Evolutionary conservation across 768 basidiomycete species (phyloP).

Genomic region (Tylopilus vinaceipallidus): DNA sequence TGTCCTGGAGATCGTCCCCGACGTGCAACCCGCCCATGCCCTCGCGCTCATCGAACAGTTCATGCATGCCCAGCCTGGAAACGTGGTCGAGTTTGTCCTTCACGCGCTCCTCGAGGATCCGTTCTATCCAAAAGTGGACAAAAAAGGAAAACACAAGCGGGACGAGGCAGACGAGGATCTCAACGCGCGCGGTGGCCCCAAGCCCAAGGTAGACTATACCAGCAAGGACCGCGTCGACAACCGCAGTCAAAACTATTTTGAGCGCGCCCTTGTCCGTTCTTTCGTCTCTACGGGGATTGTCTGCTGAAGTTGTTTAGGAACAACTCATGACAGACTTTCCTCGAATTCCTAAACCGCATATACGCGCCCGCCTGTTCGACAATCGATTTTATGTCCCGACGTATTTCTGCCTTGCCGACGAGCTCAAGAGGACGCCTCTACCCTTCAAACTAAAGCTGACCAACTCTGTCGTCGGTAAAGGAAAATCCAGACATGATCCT

Average conservation of each 20-base stretch:
- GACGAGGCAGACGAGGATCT: conserved; percentile 29
- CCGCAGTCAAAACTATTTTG: conserved; percentile 46
- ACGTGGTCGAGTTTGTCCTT: conserved; percentile 52
- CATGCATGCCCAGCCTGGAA: conserved; percentile 32
- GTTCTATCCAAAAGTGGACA: conserved; percentile 53
- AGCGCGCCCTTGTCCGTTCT: conserved; percentile 48
- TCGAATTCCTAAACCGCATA: conserved; percentile 50
- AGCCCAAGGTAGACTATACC: conserved; percentile 53
- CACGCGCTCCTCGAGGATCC: conserved; percentile 62
- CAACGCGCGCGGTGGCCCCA: conserved; percentile 30
- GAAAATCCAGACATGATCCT: conserved; percentile 38
- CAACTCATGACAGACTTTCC: conserved; percentile 60
- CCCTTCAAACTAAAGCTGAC: conserved; percentile 40
- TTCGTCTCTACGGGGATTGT: background rate
- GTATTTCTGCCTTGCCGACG: conserved; percentile 48
- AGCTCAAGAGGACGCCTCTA: conserved; percentile 25
- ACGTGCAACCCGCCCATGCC: conserved; percentile 59
- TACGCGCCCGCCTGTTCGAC: conserved; percentile 42
- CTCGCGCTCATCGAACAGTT: conserved; percentile 45
- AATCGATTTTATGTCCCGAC: conserved; percentile 65
- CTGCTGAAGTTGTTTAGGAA: conserved; percentile 33
- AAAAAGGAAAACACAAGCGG: conserved; percentile 45
- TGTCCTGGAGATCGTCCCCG: conserved; percentile 68
- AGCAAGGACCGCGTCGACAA: conserved; percentile 42
- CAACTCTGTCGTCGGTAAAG: conserved; percentile 40